Conservation (phyloP, 768 basidiomycete species). For the Russula compacta region DNA sequence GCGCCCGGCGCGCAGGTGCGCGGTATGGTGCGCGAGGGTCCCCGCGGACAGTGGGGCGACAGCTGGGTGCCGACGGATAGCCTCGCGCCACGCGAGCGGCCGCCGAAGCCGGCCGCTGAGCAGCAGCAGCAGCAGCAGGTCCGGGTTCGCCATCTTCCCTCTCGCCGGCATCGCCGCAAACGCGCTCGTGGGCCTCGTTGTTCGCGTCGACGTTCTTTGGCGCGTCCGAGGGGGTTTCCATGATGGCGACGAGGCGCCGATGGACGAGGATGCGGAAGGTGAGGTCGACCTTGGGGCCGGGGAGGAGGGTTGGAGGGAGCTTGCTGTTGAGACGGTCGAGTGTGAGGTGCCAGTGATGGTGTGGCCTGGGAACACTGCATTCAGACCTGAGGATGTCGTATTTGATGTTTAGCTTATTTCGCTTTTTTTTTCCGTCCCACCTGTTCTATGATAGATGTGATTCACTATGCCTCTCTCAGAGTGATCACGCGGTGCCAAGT, state of each 20-base stretch:
- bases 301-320: conserved; percentile 48
- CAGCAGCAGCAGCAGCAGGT: too few species aligned
- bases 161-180: conserved; percentile 4
- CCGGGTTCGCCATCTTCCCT: neutral
- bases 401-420: conserved; percentile 48
- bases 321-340: conserved; percentile 80
- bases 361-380: conserved; percentile 85
- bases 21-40: conserved; percentile 47
- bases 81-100: conserved; percentile 55
- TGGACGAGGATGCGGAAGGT: conserved; percentile 22
- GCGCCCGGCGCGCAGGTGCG: conserved; percentile 39
- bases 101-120: conserved; percentile 16
- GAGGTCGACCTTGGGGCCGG: conserved; percentile 27
- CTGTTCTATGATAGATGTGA: neutral
- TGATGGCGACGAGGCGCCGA: conserved; percentile 43
- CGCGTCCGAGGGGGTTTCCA: conserved; percentile 42
- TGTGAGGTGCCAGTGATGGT: conserved; percentile 87
- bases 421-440: neutral
- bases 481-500: neutral
- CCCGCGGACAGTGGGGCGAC: conserved; percentile 62
- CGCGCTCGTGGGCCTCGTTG: conserved; percentile 35
- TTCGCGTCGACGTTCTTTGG: conserved; percentile 34
- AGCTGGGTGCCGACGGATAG: conserved; percentile 49
- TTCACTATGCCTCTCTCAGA: conserved; percentile 1
- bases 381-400: conserved; percentile 67